A percentile compares a stretch with the other conserved stretches of the same genome.
phyloP scores from a whole-genome alignment of 2,329 filamentous ascomycete genomes.

The Scedosporium aurantiacum region DNA sequence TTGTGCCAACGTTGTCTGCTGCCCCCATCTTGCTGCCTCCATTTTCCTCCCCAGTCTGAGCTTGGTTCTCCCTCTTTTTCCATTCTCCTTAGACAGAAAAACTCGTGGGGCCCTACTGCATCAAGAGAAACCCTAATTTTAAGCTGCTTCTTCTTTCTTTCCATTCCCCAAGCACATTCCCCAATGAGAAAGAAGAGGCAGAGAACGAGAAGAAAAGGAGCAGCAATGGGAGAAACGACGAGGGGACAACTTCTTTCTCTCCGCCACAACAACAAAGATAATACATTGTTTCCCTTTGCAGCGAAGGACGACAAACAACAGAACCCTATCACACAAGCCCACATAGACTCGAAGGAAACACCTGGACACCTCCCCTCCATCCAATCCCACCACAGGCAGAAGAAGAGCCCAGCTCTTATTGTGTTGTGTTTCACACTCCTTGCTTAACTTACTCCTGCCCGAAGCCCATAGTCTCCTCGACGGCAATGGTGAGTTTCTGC shows the following conservation, averaged over 20 bases:
- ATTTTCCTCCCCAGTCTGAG: neutral
- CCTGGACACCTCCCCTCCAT: neutral
- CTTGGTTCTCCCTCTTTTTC: neutral
- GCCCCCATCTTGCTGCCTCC: neutral
- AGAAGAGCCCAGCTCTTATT: slow-evolving; percentile 1
- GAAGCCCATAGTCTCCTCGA: slow-evolving; percentile 98
- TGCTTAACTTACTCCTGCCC: slow-evolving; percentile 68
- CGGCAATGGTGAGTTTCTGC: slow-evolving; percentile 86
- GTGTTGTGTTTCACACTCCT: neutral
- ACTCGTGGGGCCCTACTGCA: neutral
- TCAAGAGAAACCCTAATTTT: too few species aligned
- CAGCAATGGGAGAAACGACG: neutral
- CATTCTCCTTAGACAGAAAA: neutral
- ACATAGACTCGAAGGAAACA: slow-evolving; percentile 13
- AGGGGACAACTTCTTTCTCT: neutral
- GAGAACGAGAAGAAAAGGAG: neutral
- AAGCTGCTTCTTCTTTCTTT: neutral
- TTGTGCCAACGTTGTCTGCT: neutral
- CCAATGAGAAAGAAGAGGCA: too few species aligned
- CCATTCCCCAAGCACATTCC: neutral
- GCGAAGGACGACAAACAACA: slow-evolving; percentile 8
- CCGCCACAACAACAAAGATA: neutral
- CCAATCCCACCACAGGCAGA: neutral
- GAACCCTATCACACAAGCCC: slow-evolving; percentile 17
- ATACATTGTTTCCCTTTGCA: neutral